Evolutionary conservation across 495 filamentous ascomycete genomes (phyloP).

Genomic region (Bathelium albidoporum): DNA sequence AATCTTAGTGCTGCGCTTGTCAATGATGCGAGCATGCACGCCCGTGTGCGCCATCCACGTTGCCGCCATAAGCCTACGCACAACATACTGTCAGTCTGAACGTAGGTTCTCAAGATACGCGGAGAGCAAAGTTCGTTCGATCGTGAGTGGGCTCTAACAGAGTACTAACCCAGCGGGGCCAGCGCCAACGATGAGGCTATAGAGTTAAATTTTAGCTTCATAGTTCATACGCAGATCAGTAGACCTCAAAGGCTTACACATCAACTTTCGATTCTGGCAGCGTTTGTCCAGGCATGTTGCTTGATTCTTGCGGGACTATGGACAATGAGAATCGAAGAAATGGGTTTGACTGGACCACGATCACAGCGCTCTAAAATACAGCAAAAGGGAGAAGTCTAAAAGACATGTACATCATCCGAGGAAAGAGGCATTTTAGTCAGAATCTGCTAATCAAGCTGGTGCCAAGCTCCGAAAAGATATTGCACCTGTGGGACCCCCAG

Average conservation of each 20-base stretch:
- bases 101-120: no score
- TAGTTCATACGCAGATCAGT: background rate
- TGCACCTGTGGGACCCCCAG: no score
- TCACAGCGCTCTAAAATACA: no score
- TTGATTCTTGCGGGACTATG: background rate
- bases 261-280: constrained; percentile 20
- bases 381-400: no score
- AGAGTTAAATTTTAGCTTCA: background rate
- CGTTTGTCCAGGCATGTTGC: constrained; percentile 4
- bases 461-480: background rate
- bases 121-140: no score
- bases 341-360: background rate
- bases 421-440: background rate
- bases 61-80: constrained; percentile 45
- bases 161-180: constrained; percentile 48
- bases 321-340: background rate
- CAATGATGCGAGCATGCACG: constrained; percentile 49
- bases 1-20: constrained; percentile 47
- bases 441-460: background rate
- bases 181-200: constrained; percentile 50
- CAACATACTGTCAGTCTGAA: background rate
- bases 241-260: constrained; percentile 13
- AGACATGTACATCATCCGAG: no score
- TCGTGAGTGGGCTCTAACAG: no score
- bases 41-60: constrained; percentile 53